These are phyloP conservation scores for Sporothrix dimorphospora DNA, from an alignment of 2,329 filamentous ascomycete species.

Conservation along the genomic window DNA sequence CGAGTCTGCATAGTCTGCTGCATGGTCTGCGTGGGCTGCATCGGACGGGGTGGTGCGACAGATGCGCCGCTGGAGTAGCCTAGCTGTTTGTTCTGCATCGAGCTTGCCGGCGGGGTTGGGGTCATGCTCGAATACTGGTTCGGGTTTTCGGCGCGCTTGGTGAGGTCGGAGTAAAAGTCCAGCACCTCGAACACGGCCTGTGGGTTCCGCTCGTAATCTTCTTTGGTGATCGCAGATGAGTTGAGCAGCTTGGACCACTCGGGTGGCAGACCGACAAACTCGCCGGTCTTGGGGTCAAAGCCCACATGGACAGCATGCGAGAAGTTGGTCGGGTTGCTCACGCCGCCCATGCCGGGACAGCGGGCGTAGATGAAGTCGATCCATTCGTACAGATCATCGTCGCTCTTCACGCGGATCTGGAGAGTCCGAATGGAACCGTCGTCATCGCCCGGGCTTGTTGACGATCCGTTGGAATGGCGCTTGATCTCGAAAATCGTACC, in stretches of 20 bases:
- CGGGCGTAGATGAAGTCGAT: slow-evolving; percentile 97
- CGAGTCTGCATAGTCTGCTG: slow-evolving; percentile 42
- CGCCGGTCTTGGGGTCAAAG: slow-evolving; percentile 92
- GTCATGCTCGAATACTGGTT: slow-evolving; percentile 69
- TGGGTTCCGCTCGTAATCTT: slow-evolving; percentile 97
- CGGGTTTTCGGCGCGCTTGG: slow-evolving; percentile 73
- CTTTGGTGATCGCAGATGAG: slow-evolving; percentile 95
- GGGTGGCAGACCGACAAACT: slow-evolving; percentile 89
- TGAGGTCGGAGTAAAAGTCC: slow-evolving; percentile 83
- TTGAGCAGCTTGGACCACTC: slow-evolving; percentile 98
- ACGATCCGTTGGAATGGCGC: slow-evolving; percentile 68
- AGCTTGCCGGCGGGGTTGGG: slow-evolving; percentile 63
- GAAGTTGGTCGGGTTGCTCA: slow-evolving; percentile 98
- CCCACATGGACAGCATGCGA: slow-evolving; percentile 96
- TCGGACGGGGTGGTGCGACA: slow-evolving; percentile 71
- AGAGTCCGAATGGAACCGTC: slow-evolving; percentile 82
- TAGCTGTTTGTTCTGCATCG: slow-evolving; percentile 64
- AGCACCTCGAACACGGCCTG: slow-evolving; percentile 81
- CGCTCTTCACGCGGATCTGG: slow-evolving; percentile 90
- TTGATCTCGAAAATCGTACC: slow-evolving; percentile 95
- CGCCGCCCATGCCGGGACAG: slow-evolving; percentile 95
- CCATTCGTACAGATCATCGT: slow-evolving; percentile 98
- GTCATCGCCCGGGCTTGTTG: slow-evolving; percentile 73
- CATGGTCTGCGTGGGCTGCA: slow-evolving; percentile 58
- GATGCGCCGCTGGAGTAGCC: slow-evolving; percentile 60